A percentile compares a stretch with the other conserved stretches of the same genome.
Evolutionary conservation across 805 yeast species (phyloP).

Genomic region (Saccharomycopsis fermentans): DNA sequence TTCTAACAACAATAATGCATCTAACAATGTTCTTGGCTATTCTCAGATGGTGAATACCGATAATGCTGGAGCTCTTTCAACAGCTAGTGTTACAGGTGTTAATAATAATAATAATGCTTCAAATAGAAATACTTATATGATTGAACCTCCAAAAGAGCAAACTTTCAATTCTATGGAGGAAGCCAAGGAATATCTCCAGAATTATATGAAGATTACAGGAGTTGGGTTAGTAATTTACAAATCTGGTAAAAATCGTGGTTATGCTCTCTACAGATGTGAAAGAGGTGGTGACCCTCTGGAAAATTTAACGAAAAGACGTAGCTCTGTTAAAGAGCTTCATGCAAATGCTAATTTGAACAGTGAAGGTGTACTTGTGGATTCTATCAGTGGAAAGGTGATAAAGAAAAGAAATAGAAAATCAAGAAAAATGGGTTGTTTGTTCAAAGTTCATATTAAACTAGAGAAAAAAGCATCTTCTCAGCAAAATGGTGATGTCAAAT

Average conservation of each 20-base stretch:
- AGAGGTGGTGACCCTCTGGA: conserved; percentile 18
- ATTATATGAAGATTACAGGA: conserved; percentile 10
- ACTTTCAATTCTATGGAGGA: conserved; percentile 14
- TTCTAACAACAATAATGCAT: conserved; percentile 9
- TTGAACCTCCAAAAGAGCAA: conserved; percentile 14
- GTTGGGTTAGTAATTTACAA: conserved; percentile 18
- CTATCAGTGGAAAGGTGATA: conserved; percentile 5
- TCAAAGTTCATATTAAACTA: conserved; percentile 14
- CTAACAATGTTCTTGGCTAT: neutral
- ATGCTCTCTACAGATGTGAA: conserved; percentile 18
- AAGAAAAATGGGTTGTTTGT: conserved; percentile 15
- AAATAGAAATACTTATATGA: neutral
- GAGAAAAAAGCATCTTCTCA: conserved; percentile 10
- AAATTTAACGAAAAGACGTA: conserved; percentile 13
- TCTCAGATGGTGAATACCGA: neutral
- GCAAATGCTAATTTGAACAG: neutral
- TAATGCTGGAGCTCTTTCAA: neutral
- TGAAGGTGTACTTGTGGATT: conserved; percentile 1
- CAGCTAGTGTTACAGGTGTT: too few relatives aligned
- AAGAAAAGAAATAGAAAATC: conserved; percentile 13
- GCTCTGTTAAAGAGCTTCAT: neutral
- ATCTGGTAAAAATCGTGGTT: conserved; percentile 19
- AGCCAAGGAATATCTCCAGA: conserved; percentile 15
- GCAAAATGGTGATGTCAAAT: neutral
- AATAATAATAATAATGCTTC: neutral